phyloP scores from a whole-genome alignment of 768 basidiomycete genomes.

The Steccherinum ochraceum region DNA sequence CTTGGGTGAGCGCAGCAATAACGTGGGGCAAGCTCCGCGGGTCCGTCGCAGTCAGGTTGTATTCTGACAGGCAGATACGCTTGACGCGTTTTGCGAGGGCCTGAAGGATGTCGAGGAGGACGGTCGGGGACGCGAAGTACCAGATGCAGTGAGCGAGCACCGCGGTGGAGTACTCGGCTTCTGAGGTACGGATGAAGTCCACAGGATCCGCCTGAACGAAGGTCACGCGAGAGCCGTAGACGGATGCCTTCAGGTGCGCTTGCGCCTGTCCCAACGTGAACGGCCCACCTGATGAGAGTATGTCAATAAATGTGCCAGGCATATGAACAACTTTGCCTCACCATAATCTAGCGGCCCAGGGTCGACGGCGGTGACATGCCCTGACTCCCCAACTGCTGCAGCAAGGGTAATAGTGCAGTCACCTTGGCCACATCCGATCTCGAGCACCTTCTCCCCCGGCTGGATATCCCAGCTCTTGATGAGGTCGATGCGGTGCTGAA shows the following conservation, averaged over 20 bases:
- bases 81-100: conserved; percentile 20
- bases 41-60: conserved; percentile 20
- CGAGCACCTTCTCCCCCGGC: conserved; percentile 26
- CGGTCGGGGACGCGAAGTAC: conserved; percentile 33
- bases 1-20: conserved; percentile 31
- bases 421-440: conserved; percentile 37
- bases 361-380: conserved; percentile 33
- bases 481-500: conserved; percentile 28
- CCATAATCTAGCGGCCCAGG: conserved; percentile 32
- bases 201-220: conserved; percentile 27
- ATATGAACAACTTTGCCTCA: conserved; percentile 7
- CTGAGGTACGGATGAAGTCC: conserved; percentile 17
- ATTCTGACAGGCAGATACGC: conserved; percentile 30
- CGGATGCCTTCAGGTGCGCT: conserved; percentile 20
- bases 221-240: conserved; percentile 28
- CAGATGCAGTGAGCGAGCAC: conserved; percentile 31
- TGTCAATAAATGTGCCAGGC: background rate
- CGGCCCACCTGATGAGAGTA: conserved; percentile 22
- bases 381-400: conserved; percentile 26
- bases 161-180: conserved; percentile 23
- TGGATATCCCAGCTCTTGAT: conserved; percentile 24
- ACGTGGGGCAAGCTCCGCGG: conserved; percentile 25
- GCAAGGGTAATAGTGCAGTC: conserved; percentile 33
- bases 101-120: conserved; percentile 22
- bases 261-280: conserved; percentile 33